phyloP scores from a whole-genome alignment of 768 basidiomycete species.

The Kwoniella heveanensis region DNA sequence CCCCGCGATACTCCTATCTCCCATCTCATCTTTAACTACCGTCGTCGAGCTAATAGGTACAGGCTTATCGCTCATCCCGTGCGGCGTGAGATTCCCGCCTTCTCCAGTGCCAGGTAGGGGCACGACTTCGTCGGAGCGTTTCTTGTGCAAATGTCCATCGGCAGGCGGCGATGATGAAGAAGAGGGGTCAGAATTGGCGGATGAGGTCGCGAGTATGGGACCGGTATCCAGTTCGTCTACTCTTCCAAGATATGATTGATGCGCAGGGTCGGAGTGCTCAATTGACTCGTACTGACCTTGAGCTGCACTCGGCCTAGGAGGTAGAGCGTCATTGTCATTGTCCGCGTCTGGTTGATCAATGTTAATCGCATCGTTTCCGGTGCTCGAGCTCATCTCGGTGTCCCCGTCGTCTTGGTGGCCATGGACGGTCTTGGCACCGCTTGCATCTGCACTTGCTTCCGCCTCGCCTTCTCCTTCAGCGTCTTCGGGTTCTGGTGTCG shows the following conservation, averaged over 20 bases:
- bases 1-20: slow-evolving; percentile 33
- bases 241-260: slow-evolving; percentile 52
- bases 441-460: too few relatives aligned
- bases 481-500: slow-evolving; percentile 45
- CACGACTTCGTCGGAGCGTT: slow-evolving; percentile 14
- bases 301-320: slow-evolving; percentile 11
- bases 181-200: neutral
- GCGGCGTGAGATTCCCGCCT: slow-evolving; percentile 51
- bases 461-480: neutral
- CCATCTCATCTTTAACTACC: slow-evolving; percentile 19
- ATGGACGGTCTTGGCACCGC: slow-evolving; percentile 1
- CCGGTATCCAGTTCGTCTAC: slow-evolving; percentile 57
- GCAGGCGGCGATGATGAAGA: slow-evolving; percentile 16
- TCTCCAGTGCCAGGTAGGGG: slow-evolving; percentile 44
- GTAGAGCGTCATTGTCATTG: neutral
- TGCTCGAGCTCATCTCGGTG: slow-evolving; percentile 2
- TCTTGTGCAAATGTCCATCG: slow-evolving; percentile 4
- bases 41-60: slow-evolving; percentile 52
- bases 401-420: slow-evolving; percentile 3
- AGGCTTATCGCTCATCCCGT: slow-evolving; percentile 53
- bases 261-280: slow-evolving; percentile 33
- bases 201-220: slow-evolving; percentile 23
- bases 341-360: neutral
- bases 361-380: neutral
- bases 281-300: slow-evolving; percentile 16